A percentile compares a stretch with the other conserved stretches of the same genome.
Evolutionary conservation across 208 protist species (phyloP).

Genomic region (Trypanosoma conorhini): DNA sequence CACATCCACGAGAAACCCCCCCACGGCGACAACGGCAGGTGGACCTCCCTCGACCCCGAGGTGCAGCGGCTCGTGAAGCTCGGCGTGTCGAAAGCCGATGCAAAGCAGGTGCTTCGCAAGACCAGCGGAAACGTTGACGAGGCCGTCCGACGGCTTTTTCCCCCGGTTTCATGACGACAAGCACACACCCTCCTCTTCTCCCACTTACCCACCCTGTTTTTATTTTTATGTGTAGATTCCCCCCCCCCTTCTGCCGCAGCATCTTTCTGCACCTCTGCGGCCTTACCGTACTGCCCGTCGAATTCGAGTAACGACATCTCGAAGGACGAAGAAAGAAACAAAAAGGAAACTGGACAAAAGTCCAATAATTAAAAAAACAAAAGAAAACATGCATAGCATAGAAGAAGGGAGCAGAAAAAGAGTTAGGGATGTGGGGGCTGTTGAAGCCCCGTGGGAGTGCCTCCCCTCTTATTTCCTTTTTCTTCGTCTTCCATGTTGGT

Average conservation of each 20-base stretch:
- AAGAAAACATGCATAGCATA: background rate
- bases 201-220: background rate
- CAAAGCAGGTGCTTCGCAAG: conserved; percentile 68
- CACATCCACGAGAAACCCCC: conserved; percentile 32
- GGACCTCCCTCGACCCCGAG: conserved; percentile 57
- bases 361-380: background rate
- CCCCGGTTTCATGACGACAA: conserved; percentile 10
- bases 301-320: background rate
- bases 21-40: conserved; percentile 45
- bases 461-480: background rate
- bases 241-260: no score
- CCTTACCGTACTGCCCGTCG: background rate
- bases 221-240: background rate
- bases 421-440: background rate
- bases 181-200: background rate
- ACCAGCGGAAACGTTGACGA: conserved; percentile 55
- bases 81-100: conserved; percentile 61
- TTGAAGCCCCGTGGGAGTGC: background rate
- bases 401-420: background rate
- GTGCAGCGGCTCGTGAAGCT: conserved; percentile 79
- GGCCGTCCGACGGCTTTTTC: conserved; percentile 65
- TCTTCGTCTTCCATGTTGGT: background rate
- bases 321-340: background rate
- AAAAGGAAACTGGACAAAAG: conserved; percentile 4
- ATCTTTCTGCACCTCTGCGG: background rate